Evolutionary conservation across 495 filamentous ascomycete genomes (phyloP).

Genomic region (Aspergillus bridgeri): DNA sequence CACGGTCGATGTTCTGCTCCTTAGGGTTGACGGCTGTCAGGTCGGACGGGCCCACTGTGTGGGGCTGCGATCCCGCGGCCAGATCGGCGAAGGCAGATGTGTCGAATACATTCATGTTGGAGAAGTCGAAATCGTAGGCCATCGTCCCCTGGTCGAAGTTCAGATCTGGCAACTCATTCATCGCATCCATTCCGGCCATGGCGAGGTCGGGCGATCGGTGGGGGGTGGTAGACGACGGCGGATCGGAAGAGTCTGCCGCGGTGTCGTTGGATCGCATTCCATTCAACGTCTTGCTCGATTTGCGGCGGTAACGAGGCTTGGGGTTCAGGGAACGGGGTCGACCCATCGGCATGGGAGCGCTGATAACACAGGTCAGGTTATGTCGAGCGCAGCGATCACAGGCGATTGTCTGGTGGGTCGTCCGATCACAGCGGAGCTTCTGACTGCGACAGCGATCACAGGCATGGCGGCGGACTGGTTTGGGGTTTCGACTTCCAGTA

Average conservation of each 20-base stretch:
- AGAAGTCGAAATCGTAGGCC: conserved; percentile 1
- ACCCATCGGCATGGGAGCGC: conserved; percentile 7
- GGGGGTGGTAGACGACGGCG: not conserved
- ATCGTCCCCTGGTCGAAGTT: not conserved
- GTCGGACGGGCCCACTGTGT: not conserved
- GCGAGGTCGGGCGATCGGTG: not conserved
- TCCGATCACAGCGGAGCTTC: conserved; percentile 10
- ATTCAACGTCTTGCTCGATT: not conserved
- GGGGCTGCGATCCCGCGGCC: not conserved
- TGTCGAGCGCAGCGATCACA: conserved; percentile 7
- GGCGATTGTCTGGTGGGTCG: not conserved
- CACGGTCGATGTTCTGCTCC: not conserved
- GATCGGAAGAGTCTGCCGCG: not conserved
- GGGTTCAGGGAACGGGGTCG: conserved; percentile 2
- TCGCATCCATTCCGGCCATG: not conserved
- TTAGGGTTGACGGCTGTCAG: conserved; percentile 2
- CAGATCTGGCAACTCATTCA: conserved; percentile 1
- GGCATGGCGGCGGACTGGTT: conserved; percentile 3
- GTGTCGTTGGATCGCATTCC: not conserved
- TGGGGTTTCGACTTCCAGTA: not conserved
- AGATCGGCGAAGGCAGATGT: conserved; percentile 2
- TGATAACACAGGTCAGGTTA: conserved; percentile 1
- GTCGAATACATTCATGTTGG: conserved; percentile 3
- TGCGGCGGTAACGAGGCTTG: not conserved
- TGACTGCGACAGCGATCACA: conserved; percentile 7